Conservation (phyloP, 1,284 basidiomycete species). For the Apiotrichum siamense region DNA sequence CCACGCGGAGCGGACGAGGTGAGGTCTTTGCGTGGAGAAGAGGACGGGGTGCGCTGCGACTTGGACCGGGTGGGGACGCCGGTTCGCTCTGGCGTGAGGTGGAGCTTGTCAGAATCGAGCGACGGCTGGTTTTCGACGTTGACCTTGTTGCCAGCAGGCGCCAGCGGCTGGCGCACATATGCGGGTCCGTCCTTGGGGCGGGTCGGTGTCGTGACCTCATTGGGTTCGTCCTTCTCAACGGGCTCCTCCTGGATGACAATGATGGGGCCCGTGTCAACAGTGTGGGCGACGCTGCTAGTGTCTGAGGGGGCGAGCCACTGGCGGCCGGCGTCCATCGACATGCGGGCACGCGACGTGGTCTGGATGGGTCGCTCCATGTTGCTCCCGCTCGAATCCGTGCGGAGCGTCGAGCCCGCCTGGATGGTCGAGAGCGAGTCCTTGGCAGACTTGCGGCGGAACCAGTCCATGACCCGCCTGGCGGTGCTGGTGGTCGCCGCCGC, state of each 20-base stretch:
- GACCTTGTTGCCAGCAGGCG: slow-evolving; percentile 22
- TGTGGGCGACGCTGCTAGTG: slow-evolving; percentile 18
- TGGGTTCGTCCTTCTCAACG: neutral
- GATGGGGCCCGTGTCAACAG: slow-evolving; percentile 15
- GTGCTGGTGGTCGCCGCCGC: slow-evolving; percentile 52
- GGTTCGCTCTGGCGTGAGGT: neutral
- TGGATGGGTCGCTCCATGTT: neutral
- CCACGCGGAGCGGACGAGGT: slow-evolving; percentile 6
- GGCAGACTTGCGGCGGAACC: slow-evolving; percentile 56
- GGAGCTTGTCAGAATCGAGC: slow-evolving; percentile 6
- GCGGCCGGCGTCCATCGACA: slow-evolving; percentile 4
- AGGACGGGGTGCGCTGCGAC: slow-evolving; percentile 6
- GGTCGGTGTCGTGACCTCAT: neutral
- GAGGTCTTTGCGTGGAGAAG: neutral
- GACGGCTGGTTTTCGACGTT: slow-evolving; percentile 26
- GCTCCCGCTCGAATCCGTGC: slow-evolving; percentile 16
- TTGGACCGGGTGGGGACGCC: slow-evolving; percentile 7
- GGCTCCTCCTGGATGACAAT: slow-evolving; percentile 13
- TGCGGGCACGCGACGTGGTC: neutral
- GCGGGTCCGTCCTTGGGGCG: neutral
- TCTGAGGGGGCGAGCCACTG: neutral
- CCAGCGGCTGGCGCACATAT: slow-evolving; percentile 2
- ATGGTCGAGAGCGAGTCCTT: slow-evolving; percentile 37
- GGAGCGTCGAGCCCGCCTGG: slow-evolving; percentile 20
- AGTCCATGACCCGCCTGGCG: slow-evolving; percentile 59